Evolutionary conservation across 306 rosid species (phyloP), one percentile per base, ranked within the genome.

Genomic region (Nissolia schottii): DNA sequence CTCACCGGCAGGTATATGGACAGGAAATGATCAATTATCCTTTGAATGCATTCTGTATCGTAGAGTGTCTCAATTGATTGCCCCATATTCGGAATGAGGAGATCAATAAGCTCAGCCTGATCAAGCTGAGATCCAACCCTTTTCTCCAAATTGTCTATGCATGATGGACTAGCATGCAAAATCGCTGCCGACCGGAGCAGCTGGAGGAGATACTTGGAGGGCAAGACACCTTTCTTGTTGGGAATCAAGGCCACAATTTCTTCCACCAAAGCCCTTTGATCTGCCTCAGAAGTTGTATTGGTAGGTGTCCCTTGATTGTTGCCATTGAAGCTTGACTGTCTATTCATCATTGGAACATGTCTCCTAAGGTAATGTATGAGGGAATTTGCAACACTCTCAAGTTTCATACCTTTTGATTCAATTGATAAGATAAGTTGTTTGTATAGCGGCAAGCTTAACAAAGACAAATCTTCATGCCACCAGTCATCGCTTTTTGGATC

Each of bases 401-500:
- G 78, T 61, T 86, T 86, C 90, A 87, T 82, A 55, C 96, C 96
- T 71, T 82, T 89, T 6, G 80, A 70, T 75, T 89, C 96, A 29
- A 92, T 77, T 0, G 89, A 84, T 43, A 85, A 60, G 68, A 92
- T 80, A 13, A 92, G 70, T 46, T 85, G 74, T 75, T 85, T 90
- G 56, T 78, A 92, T 11, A 88, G 57, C 16, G 87, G 78, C 38
- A 90, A 77, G 73, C 88, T 85, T 25, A 92, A 80, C 43, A 80
- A 78, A 72, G 87, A 90, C 23, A 90, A 83, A 60, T 92, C 98
- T 74, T 88, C 95, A 20, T 76, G 80, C 96, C 96, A 92, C 98
- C 98, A 92, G 27, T 82, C 83, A 31, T 86, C 88, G n/a, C n/a
- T n/a, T n/a, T n/a, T n/a, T n/a, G n/a, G n/a, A n/a, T n/a, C n/a